Base-by-base conservation (phyloP, 495 filamentous ascomycete species). In the Lophiotrema nucula region DNA sequence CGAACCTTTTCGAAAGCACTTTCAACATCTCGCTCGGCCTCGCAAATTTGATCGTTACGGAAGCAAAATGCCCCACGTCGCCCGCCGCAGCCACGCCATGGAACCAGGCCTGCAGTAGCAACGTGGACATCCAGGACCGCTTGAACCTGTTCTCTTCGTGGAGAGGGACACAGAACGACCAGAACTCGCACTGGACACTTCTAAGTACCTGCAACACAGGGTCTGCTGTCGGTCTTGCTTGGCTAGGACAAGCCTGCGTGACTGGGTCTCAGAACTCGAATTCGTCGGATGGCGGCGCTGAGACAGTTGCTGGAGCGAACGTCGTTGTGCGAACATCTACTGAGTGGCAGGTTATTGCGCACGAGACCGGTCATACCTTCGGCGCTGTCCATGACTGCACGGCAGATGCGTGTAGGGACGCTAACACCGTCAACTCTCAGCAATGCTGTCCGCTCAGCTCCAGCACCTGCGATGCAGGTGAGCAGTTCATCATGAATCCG, bases 271-370 rank as follows among this genome's bases (percentile, higher is more conserved):
- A 71, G 45, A 69, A 60, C 35, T 54, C 47, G 26, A 85, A 82
- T 16, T 74, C 85, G 1, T 68, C 71, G 10, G 72, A 67, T 35
- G 72, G 74, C 18, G 71, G 72, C 11, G 77, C 79, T 46, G 87
- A 88, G 69, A 84, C 83, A 1, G 85, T 95, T 42, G 85, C 84
- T 18, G 88, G 89, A 19, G 86, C 93, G 39, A 97, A 97, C 69
- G 89, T 98, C 22, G 91, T 98, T 18, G 87, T 90, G 16, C 83
- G 84, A 45, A 96, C 89, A 1, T 75, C 81, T 11, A 87, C 82
- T 19, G 90, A 95, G 63, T 98, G 95, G 95, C 90, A 96, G 69
- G 88, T 98, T 47, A 90, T 97, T 73, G 92, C 93, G 21, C 93
- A 98, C 66, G 95, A 98, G 70, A 83, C 88, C 12, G 93, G 93